Percentiles rank a stretch among this genome's conserved stretches.
Evolutionary conservation across 306 rosid species (phyloP).

Genomic region (Acmispon strigosus): DNA sequence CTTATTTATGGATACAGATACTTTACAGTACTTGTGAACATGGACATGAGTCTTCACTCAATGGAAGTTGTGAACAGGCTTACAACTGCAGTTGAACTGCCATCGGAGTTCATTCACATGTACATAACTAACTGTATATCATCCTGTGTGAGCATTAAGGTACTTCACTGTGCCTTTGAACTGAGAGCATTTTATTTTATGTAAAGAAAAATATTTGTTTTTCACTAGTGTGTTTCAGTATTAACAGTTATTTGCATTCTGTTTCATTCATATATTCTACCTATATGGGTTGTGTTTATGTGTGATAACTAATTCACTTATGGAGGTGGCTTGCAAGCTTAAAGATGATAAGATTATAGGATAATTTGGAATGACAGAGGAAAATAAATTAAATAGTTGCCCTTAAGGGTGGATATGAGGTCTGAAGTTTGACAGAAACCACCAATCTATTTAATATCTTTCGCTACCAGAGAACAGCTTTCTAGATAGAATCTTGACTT

Average conservation of each 20-base stretch:
- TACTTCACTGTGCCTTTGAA: slow-evolving; percentile 23
- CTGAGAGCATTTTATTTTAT: slow-evolving; percentile 16
- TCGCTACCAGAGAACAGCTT: background rate
- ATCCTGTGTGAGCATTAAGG: slow-evolving; percentile 96
- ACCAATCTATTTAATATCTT: background rate
- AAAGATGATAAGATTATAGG: background rate
- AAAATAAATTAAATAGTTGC: background rate
- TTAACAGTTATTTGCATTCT: background rate
- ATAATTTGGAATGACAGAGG: background rate
- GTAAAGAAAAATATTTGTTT: background rate
- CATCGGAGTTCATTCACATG: slow-evolving; percentile 90
- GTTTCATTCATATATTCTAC: background rate
- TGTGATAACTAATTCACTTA: background rate
- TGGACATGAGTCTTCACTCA: slow-evolving; percentile 99
- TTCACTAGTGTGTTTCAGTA: background rate
- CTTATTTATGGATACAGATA: slow-evolving; percentile 58
- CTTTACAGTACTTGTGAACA: slow-evolving; percentile 93
- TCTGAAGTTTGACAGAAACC: background rate
- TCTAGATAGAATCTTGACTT: background rate
- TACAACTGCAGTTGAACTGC: slow-evolving; percentile 93
- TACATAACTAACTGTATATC: slow-evolving; percentile 96
- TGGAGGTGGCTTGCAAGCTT: background rate
- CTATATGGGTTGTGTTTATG: background rate
- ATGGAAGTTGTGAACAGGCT: slow-evolving; percentile 99
- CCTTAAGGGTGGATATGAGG: background rate